Percentiles rank a stretch among this genome's conserved stretches.
Conservation (phyloP, 2,329 filamentous ascomycete species). For the Fusarium nurragi region DNA sequence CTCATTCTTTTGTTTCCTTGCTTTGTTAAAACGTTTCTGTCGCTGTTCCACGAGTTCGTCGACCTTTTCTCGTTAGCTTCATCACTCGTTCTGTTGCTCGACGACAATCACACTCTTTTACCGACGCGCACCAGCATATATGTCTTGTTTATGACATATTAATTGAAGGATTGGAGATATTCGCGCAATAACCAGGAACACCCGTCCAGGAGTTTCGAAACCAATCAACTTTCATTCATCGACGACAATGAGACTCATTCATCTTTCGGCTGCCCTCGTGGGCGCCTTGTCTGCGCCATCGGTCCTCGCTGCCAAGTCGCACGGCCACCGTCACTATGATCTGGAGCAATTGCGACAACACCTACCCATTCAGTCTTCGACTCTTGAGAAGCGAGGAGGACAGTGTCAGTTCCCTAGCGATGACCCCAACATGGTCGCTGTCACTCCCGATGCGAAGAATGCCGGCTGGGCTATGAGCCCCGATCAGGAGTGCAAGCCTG, state of each 20-base stretch:
- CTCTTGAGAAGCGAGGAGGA: constrained; percentile 62
- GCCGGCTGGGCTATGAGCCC: constrained; percentile 84
- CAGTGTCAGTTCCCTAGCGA: constrained; percentile 71
- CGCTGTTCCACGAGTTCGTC: constrained; percentile 36
- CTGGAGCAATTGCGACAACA: constrained; percentile 52
- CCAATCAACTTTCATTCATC: constrained; percentile 34
- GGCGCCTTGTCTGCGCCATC: constrained; percentile 58
- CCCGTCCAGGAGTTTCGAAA: constrained; percentile 28
- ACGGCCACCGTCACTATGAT: constrained; percentile 48
- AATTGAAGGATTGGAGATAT: constrained; percentile 30
- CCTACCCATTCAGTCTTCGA: constrained; percentile 34
- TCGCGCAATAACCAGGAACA: constrained; percentile 33
- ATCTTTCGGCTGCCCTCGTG: constrained; percentile 60
- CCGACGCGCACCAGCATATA: constrained; percentile 19
- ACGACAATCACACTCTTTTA: constrained; percentile 39
- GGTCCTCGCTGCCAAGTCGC: constrained; percentile 47
- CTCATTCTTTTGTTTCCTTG: constrained; percentile 35
- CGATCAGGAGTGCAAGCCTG: constrained; percentile 73
- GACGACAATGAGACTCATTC: constrained; percentile 62
- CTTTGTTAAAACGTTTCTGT: constrained; percentile 38
- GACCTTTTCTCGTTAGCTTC: constrained; percentile 29
- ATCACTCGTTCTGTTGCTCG: constrained; percentile 43
- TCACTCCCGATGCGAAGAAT: constrained; percentile 72
- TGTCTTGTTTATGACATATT: constrained; percentile 35
- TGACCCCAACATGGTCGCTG: constrained; percentile 71